Conservation (phyloP, 176 grass and related monocot species). For the Triticum urartu region DNA sequence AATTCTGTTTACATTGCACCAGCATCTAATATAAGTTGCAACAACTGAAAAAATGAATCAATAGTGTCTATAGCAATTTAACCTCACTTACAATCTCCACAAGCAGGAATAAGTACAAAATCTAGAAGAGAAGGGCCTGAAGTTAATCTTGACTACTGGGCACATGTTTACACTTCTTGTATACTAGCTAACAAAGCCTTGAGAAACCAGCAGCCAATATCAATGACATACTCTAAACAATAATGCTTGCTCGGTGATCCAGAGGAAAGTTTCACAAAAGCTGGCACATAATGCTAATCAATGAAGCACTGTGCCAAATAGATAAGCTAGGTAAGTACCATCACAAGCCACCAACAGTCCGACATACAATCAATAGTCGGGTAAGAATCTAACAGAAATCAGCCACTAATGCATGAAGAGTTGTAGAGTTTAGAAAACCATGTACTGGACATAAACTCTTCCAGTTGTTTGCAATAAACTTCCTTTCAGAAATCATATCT, state of each 20-base stretch:
- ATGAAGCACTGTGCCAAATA: background rate
- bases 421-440: background rate
- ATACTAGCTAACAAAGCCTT: background rate
- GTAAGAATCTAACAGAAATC: slow-evolving; percentile 1
- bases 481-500: slow-evolving; percentile 16
- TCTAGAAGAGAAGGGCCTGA: background rate
- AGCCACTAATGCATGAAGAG: background rate
- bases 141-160: background rate
- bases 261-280: background rate
- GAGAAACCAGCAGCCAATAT: slow-evolving; percentile 3
- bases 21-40: background rate
- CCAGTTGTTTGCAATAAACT: background rate
- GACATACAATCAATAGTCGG: background rate
- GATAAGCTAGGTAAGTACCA: background rate
- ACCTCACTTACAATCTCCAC: background rate
- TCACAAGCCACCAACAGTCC: background rate
- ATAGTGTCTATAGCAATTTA: background rate
- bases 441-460: background rate
- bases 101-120: background rate
- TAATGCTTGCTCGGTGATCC: background rate
- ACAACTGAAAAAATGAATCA: background rate
- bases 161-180: background rate
- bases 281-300: background rate
- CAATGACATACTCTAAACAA: background rate
- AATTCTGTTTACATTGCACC: background rate